Percentiles rank a stretch among this genome's conserved stretches.
Evolutionary conservation across 2,329 filamentous ascomycete genomes (phyloP).

Genomic region (Fusarium dlaminii): DNA sequence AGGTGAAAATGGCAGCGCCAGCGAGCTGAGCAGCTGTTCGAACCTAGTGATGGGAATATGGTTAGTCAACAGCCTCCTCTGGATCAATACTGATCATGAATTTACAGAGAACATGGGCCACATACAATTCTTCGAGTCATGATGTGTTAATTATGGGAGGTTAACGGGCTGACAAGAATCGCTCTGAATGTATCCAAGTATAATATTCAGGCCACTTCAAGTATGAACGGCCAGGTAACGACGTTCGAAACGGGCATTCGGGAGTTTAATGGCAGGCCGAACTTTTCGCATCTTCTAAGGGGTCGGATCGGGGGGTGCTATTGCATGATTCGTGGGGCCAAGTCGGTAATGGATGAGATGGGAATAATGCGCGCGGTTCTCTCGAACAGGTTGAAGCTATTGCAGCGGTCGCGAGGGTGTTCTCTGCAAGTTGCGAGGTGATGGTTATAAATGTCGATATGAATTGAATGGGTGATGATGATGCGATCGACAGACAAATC

Average conservation of each 20-base stretch:
- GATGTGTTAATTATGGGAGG: slow-evolving; percentile 23
- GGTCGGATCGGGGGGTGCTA: slow-evolving; percentile 31
- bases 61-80: slow-evolving; percentile 6
- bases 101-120: background rate
- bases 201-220: slow-evolving; percentile 26
- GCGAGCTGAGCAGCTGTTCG: slow-evolving; percentile 80
- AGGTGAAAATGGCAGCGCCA: slow-evolving; percentile 70
- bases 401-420: background rate
- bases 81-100: background rate
- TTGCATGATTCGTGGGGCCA: slow-evolving; percentile 37
- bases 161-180: background rate
- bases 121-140: slow-evolving; percentile 53
- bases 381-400: background rate
- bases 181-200: background rate
- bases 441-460: slow-evolving; percentile 1
- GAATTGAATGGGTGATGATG: slow-evolving; percentile 3
- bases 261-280: slow-evolving; percentile 23
- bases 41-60: slow-evolving; percentile 51
- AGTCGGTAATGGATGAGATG: background rate
- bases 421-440: background rate
- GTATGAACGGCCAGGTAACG: slow-evolving; percentile 23
- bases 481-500: slow-evolving; percentile 30
- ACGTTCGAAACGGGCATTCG: slow-evolving; percentile 34
- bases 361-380: slow-evolving; percentile 2
- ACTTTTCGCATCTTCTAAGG: slow-evolving; percentile 43